These are phyloP conservation scores for Triadica sebifera DNA, from an alignment of 345 rosid genomes.

Conservation along the genomic window DNA sequence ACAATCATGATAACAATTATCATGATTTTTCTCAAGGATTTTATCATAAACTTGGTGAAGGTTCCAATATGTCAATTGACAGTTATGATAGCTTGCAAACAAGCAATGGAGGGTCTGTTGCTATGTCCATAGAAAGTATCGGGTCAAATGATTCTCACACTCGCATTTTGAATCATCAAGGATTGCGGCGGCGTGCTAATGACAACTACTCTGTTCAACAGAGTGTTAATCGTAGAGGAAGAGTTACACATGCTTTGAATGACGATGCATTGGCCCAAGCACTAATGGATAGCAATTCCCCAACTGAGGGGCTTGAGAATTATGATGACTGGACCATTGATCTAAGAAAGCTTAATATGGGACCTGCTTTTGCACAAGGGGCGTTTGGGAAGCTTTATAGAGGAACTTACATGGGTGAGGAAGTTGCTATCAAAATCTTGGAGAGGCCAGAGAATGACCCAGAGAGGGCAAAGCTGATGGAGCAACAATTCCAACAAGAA, in stretches of 20 bases:
- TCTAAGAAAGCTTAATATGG: constrained; percentile 32
- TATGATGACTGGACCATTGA: constrained; percentile 33
- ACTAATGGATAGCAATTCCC: constrained; percentile 18
- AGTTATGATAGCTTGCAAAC: constrained; percentile 44
- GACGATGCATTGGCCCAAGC: constrained; percentile 31
- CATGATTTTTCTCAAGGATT: constrained; percentile 40
- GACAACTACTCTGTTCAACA: constrained; percentile 22
- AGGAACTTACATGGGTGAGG: constrained; percentile 32
- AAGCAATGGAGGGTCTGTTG: constrained; percentile 44
- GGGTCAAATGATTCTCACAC: constrained; percentile 47
- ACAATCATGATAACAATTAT: constrained; percentile 28
- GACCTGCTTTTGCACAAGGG: constrained; percentile 30
- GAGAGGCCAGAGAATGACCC: constrained; percentile 31
- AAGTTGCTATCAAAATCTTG: constrained; percentile 29
- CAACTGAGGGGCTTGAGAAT: constrained; percentile 24
- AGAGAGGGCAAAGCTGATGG: constrained; percentile 31
- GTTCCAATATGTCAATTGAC: constrained; percentile 44
- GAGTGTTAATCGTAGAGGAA: constrained; percentile 19
- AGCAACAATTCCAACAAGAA: constrained; percentile 33
- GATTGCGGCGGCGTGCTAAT: constrained; percentile 25
- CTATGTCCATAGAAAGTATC: constrained; percentile 37
- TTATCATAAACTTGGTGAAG: constrained; percentile 32
- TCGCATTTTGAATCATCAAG: constrained; percentile 45
- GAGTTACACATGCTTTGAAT: constrained; percentile 23
- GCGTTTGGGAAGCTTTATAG: constrained; percentile 29